These are phyloP conservation scores for Daldinia caldariorum DNA, from an alignment of 495 filamentous ascomycete genomes.

Conservation along the genomic window DNA sequence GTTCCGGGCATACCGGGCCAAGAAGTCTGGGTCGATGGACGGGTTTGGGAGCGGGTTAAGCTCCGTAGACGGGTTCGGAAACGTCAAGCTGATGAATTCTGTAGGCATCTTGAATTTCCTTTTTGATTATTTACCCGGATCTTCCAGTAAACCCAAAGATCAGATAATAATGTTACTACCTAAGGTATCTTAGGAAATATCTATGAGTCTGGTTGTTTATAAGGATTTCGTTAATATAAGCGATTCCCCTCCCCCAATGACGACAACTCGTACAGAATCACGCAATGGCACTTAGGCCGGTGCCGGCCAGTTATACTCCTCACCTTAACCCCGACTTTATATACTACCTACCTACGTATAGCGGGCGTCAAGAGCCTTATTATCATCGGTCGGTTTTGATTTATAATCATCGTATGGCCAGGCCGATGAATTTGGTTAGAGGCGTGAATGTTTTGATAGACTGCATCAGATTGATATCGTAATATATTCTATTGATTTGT, in stretches of 20 bases:
- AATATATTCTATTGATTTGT: not conserved
- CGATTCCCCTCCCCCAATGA: conserved; percentile 16
- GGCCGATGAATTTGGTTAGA: conserved; percentile 6
- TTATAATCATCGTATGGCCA: conserved; percentile 35
- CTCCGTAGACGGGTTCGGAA: conserved; percentile 62
- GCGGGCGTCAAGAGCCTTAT: not conserved
- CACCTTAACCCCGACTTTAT: conserved; percentile 25
- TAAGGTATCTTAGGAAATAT: not conserved
- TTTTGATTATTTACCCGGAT: conserved; percentile 1
- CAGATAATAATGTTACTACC: not conserved
- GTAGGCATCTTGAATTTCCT: conserved; percentile 58
- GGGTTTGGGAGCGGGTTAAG: conserved; percentile 59
- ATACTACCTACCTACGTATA: not conserved
- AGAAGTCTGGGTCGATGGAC: conserved; percentile 58
- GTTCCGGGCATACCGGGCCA: conserved; percentile 59
- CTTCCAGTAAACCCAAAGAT: conserved; percentile 5
- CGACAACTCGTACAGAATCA: conserved; percentile 42
- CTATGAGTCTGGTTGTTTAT: conserved; percentile 24
- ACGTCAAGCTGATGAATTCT: conserved; percentile 65
- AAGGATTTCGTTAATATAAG: conserved; percentile 19
- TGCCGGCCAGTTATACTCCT: conserved; percentile 35
- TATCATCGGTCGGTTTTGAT: conserved; percentile 20
- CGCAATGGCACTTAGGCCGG: conserved; percentile 40
- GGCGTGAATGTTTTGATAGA: not conserved
- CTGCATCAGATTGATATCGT: not conserved